These are phyloP conservation scores for Termitomyces sp. DNA, from an alignment of 768 basidiomycete genomes.

Conservation along the genomic window DNA sequence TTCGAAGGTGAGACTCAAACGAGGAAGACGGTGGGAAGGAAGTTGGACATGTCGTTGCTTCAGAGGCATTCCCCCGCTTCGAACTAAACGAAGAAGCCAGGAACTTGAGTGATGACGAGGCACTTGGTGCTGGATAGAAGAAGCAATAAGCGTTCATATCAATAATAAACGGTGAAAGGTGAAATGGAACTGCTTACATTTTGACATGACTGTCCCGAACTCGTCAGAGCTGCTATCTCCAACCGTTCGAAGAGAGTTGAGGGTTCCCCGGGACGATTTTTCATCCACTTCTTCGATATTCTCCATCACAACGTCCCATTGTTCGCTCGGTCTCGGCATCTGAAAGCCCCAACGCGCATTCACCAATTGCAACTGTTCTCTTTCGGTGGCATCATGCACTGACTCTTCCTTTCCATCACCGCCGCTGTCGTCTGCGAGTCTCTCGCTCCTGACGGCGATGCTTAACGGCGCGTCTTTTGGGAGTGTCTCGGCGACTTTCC, in stretches of 20 bases:
- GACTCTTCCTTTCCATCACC: slow-evolving; percentile 25
- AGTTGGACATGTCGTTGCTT: slow-evolving; percentile 13
- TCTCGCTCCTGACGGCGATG: slow-evolving; percentile 49
- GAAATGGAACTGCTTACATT: slow-evolving; percentile 35
- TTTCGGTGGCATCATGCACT: slow-evolving; percentile 18
- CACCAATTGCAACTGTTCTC: slow-evolving; percentile 7
- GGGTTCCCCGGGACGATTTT: slow-evolving; percentile 41
- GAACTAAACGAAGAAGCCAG: slow-evolving; percentile 74
- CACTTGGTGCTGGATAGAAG: slow-evolving; percentile 42
- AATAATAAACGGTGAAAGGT: background rate
- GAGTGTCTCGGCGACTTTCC: slow-evolving; percentile 60
- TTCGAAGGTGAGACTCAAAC: slow-evolving; percentile 20
- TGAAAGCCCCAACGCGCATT: slow-evolving; percentile 16
- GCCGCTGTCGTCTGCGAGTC: slow-evolving; percentile 20
- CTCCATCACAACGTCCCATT: slow-evolving; percentile 88
- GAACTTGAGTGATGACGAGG: slow-evolving; percentile 70
- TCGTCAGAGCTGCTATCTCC: slow-evolving; percentile 44
- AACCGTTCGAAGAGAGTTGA: slow-evolving; percentile 41
- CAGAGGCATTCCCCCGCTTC: slow-evolving; percentile 40
- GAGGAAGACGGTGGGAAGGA: slow-evolving; percentile 15
- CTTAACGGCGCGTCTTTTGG: slow-evolving; percentile 52
- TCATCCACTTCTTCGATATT: slow-evolving; percentile 68
- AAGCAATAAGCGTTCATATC: slow-evolving; percentile 10
- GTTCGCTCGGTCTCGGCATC: slow-evolving; percentile 62
- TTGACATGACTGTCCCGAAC: slow-evolving; percentile 66